Evolutionary conservation across 345 rosid genomes (phyloP).

Genomic region (Euphorbia lathyris): DNA sequence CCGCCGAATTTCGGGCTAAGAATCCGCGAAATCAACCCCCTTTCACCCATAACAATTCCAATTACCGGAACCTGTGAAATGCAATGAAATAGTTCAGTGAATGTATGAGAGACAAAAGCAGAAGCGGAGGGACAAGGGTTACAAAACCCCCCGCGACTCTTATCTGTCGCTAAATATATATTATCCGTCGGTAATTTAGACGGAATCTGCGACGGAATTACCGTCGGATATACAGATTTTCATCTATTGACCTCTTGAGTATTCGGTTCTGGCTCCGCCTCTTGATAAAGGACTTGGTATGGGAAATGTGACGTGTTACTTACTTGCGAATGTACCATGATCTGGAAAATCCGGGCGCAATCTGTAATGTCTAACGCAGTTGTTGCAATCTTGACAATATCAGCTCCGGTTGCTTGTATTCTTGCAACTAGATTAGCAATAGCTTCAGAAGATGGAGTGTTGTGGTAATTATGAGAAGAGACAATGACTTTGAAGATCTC

Average conservation of each 20-base stretch:
- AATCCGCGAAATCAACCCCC: slow-evolving; percentile 53
- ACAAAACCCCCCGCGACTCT: too few relatives aligned
- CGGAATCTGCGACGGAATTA: too few relatives aligned
- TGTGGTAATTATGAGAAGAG: slow-evolving; percentile 55
- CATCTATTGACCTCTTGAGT: too few relatives aligned
- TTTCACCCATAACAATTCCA: slow-evolving; percentile 58
- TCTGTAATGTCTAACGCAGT: slow-evolving; percentile 56
- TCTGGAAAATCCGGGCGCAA: slow-evolving; percentile 42
- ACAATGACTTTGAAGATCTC: slow-evolving; percentile 48
- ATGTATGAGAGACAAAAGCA: background rate
- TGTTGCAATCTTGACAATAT: slow-evolving; percentile 53
- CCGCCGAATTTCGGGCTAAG: slow-evolving; percentile 57
- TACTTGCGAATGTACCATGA: slow-evolving; percentile 51
- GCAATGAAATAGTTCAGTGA: background rate
- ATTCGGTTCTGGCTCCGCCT: too few relatives aligned
- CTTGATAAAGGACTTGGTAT: too few relatives aligned
- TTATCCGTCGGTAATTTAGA: too few relatives aligned
- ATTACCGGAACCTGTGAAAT: slow-evolving; percentile 49
- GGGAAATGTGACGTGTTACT: slow-evolving; percentile 5
- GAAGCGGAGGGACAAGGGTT: too few relatives aligned
- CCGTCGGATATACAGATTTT: too few relatives aligned
- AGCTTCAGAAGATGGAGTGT: slow-evolving; percentile 49
- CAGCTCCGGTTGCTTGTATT: slow-evolving; percentile 60
- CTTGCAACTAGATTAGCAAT: slow-evolving; percentile 47
- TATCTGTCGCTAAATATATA: too few relatives aligned